Percentiles rank a stretch among this genome's conserved stretches.
These are phyloP conservation scores for Fusarium sp. DNA, from an alignment of 2,329 filamentous ascomycete species.

Conservation along the genomic window DNA sequence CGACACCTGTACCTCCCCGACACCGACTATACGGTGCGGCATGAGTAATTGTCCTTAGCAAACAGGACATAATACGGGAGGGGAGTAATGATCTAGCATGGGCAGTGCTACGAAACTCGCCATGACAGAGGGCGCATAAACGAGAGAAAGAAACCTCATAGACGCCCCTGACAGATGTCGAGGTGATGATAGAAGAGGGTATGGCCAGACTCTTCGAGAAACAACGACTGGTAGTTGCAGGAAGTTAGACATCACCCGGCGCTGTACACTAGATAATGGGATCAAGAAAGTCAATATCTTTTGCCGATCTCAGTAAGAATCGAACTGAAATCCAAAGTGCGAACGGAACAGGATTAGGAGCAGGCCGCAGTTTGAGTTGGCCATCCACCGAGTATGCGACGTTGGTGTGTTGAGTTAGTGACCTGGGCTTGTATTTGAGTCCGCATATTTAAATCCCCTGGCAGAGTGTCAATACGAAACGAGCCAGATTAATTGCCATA, in stretches of 20 bases:
- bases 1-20: slow-evolving; percentile 97
- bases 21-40: slow-evolving; percentile 81
- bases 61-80: slow-evolving; percentile 37
- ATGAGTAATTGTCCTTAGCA: slow-evolving; percentile 63
- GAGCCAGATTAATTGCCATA: slow-evolving; percentile 4
- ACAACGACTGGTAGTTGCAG: slow-evolving; percentile 24
- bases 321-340: slow-evolving; percentile 16
- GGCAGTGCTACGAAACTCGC: slow-evolving; percentile 31
- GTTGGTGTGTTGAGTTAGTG: background rate
- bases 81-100: slow-evolving; percentile 21
- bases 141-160: slow-evolving; percentile 14
- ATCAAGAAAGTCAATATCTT: slow-evolving; percentile 44
- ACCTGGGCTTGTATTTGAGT: background rate
- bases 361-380: slow-evolving; percentile 6
- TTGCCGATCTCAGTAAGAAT: slow-evolving; percentile 29
- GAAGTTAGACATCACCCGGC: slow-evolving; percentile 43
- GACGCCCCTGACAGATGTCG: slow-evolving; percentile 13
- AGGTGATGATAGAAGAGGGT: slow-evolving; percentile 19
- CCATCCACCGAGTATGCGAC: background rate
- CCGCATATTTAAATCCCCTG: background rate
- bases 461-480: slow-evolving; percentile 8
- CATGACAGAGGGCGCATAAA: slow-evolving; percentile 27
- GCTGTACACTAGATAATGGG: slow-evolving; percentile 50
- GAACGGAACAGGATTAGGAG: slow-evolving; percentile 24
- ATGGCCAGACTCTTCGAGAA: slow-evolving; percentile 22